Conservation (phyloP, 345 rosid genomes). For the Arabidopsis thaliana region DNA sequence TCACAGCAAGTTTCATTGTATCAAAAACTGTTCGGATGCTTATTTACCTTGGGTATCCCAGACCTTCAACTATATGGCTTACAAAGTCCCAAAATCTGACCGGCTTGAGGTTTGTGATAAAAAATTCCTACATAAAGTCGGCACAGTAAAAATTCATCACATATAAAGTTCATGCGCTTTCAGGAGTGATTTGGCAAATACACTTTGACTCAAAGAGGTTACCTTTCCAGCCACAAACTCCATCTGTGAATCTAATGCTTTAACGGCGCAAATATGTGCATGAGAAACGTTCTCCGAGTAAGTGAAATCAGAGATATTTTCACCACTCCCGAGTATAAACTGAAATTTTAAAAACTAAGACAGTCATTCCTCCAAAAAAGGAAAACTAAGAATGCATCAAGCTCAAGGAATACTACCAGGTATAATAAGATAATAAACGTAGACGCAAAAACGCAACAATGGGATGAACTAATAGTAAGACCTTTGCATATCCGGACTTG, state of each 20-base stretch:
- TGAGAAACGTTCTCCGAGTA: slow-evolving; percentile 85
- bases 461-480: slow-evolving; percentile 35
- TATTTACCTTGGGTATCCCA: slow-evolving; percentile 84
- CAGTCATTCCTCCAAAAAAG: neutral
- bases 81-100: slow-evolving; percentile 81
- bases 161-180: slow-evolving; percentile 15
- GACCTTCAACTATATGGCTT: slow-evolving; percentile 65
- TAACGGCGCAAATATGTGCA: slow-evolving; percentile 81
- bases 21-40: slow-evolving; percentile 22
- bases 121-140: slow-evolving; percentile 72
- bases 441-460: neutral
- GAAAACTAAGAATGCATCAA: neutral
- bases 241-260: slow-evolving; percentile 70
- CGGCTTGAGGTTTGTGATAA: slow-evolving; percentile 84
- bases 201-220: slow-evolving; percentile 22
- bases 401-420: neutral
- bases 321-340: slow-evolving; percentile 86
- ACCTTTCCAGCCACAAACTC: slow-evolving; percentile 96
- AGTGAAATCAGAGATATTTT: slow-evolving; percentile 86
- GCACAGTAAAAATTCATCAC: slow-evolving; percentile 37
- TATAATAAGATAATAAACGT: slow-evolving; percentile 6
- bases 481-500: slow-evolving; percentile 89
- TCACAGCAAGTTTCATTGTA: slow-evolving; percentile 13
- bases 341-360: slow-evolving; percentile 49
- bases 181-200: neutral